Base-by-base conservation (phyloP, 805 yeast species). In the Priceomyces fermenticarens region DNA sequence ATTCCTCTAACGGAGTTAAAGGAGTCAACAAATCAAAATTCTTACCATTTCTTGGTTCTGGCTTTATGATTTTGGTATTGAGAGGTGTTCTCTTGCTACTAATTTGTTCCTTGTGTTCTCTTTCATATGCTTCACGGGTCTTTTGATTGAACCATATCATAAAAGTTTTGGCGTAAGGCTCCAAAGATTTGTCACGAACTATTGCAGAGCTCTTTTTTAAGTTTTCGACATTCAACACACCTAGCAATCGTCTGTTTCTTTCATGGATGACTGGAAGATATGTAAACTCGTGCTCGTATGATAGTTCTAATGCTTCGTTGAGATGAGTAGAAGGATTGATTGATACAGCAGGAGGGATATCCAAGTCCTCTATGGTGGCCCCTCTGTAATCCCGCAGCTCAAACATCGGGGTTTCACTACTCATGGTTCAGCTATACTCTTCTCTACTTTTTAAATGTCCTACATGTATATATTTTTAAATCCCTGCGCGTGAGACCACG, bases 301-400 rank as follows among this genome's bases (percentile, higher is more conserved):
- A 69, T 30, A 77, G 60, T 47, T 77, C 82, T 27, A 76, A 58
- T 9, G 83, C 83, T 35, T 66, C 67, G n/a, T 57, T 59, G 29
- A 79, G 55, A 6, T 64, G 63, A 7, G 78, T 73, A 12, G 65
- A 54, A 1, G 81, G 81, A 36, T 67, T 66, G 25, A 79, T 72
- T 9, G 80, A 68, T 26, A 76, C 58, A 15, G 83, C 83, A 1
- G 83, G 84, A 32, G 73, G 72, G 36, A 77, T 68, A 53, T 78
- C 81, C 44, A 79, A 67, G 49, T 79, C 84, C 53, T 79, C 83
- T 5, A 79, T 71, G 2, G 80, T 75, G 10, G 83, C 82, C 0
- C 75, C 75, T 11, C 74, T 57, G 48, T 70, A 70, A 53, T 70
- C 74, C 33, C 63, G 50, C 16, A 49, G 49, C 37, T 58, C 64